These are phyloP conservation scores for Nigrograna mackinnonii DNA, from an alignment of 2,329 filamentous ascomycete genomes.

Conservation along the genomic window DNA sequence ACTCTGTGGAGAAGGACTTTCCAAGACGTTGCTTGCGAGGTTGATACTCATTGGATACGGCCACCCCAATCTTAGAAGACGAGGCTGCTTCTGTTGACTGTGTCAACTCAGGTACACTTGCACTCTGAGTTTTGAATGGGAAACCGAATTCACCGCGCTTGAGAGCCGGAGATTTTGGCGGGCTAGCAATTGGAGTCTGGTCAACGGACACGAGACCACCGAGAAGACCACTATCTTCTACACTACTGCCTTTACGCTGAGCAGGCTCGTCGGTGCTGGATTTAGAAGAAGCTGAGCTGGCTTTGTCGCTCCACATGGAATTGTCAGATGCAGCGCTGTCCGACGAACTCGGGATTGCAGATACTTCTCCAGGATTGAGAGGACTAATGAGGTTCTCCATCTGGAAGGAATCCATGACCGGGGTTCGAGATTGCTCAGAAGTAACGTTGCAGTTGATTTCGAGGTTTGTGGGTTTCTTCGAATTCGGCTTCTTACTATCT, in stretches of 20 bases:
- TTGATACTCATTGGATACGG: too few species aligned
- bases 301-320: slow-evolving; percentile 33
- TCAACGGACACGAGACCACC: slow-evolving; percentile 30
- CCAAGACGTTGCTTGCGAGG: too few species aligned
- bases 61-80: too few species aligned
- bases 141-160: too few species aligned
- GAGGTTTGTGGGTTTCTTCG: slow-evolving; percentile 12
- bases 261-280: slow-evolving; percentile 20
- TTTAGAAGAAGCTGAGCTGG: slow-evolving; percentile 30
- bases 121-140: slow-evolving; percentile 8
- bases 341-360: slow-evolving; percentile 22
- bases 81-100: too few species aligned
- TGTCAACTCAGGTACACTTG: too few species aligned
- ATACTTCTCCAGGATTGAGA: neutral
- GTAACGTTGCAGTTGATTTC: slow-evolving; percentile 11
- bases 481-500: slow-evolving; percentile 15
- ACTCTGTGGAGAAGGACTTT: too few species aligned
- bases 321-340: slow-evolving; percentile 31
- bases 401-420: slow-evolving; percentile 22
- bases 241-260: slow-evolving; percentile 15
- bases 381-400: slow-evolving; percentile 16
- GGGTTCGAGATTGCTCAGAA: slow-evolving; percentile 18
- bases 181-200: slow-evolving; percentile 7
- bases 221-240: slow-evolving; percentile 28
- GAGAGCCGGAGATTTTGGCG: too few species aligned